Evolutionary conservation across 495 filamentous ascomycete genomes (phyloP), one percentile per base, ranked within the genome.

Genomic region (Clavariopsis aquatica): DNA sequence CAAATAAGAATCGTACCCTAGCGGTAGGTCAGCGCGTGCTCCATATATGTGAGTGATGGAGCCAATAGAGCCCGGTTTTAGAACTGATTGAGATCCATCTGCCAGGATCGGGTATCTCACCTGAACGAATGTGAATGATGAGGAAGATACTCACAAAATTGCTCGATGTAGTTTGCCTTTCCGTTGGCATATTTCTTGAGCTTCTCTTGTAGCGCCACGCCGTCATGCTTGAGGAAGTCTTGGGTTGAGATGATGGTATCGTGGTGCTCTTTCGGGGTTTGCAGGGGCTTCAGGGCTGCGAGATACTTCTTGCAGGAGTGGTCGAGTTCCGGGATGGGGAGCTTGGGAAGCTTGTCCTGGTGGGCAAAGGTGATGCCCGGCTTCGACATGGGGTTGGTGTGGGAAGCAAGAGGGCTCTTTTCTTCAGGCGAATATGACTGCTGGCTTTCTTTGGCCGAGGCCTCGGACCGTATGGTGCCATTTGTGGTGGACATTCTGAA

Each of bases 1-100:
- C 51, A 98, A 80, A 72, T 97, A 98, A 29, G 94, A 98, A 74
- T 98, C 94, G 72, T 98, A 98, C 94, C 94, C 93, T 98, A 64
- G 27, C 26, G 46, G 41, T 36, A 57, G 54, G 61, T 69, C 51
- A 69, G 56, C 57, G 49, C 66, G 46, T 60, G 61, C 22, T 54
- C 20, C 49, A 43, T 45, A 46, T 49, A 19, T 56, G 15, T 10
- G 46, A n/a, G 22, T 22, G 34, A 47, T 19, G 61, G 9, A 24
- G 7, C 46, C 7, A 15, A 26, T 8, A 1, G 43, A 49, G 28
- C 19, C 28, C 57, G 52, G 41, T 61, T n/a, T 15, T 62, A 62
- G 52, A 51, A 29, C 38, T 52, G 10, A 53, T 43, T 27, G 62
- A 64, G 54, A 47, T 65, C 62, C 45, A 55, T 52, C 46, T 34